Conservation (phyloP, 2,329 filamentous ascomycete genomes). For the Penicillium sp. region DNA sequence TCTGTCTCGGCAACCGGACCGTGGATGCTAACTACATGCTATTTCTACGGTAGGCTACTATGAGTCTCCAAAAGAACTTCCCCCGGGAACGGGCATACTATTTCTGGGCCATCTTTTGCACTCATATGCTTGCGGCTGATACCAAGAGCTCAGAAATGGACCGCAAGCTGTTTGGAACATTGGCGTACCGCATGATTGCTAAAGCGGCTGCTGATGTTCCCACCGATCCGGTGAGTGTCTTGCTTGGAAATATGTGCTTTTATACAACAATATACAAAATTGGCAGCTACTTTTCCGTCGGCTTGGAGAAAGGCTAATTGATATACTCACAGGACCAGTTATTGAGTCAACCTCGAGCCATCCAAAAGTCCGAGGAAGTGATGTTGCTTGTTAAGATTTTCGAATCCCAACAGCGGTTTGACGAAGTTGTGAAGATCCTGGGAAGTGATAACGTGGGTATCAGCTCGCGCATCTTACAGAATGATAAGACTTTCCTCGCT, state of each 20-base stretch:
- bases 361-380: slow-evolving; percentile 50
- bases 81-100: slow-evolving; percentile 49
- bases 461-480: slow-evolving; percentile 43
- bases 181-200: slow-evolving; percentile 51
- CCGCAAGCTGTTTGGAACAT: slow-evolving; percentile 49
- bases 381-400: slow-evolving; percentile 47
- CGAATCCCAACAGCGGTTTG: slow-evolving; percentile 39
- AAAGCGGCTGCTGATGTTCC: slow-evolving; percentile 49
- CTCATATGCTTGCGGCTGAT: slow-evolving; percentile 42
- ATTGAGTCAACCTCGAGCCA: slow-evolving; percentile 43
- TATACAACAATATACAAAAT: not conserved
- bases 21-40: not conserved
- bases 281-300: not conserved
- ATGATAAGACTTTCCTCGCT: slow-evolving; percentile 44
- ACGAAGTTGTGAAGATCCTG: slow-evolving; percentile 45
- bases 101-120: slow-evolving; percentile 52
- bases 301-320: not conserved
- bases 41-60: slow-evolving; percentile 42
- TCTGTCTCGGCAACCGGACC: not conserved
- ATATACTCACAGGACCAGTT: slow-evolving; percentile 37
- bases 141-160: slow-evolving; percentile 41
- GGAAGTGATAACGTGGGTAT: slow-evolving; percentile 44
- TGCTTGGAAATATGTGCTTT: not conserved
- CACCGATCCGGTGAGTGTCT: slow-evolving; percentile 41
- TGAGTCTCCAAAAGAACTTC: slow-evolving; percentile 52